These are phyloP conservation scores for Hyparrhenia diplandra DNA, from an alignment of 176 grass and related monocot genomes.

Conservation along the genomic window DNA sequence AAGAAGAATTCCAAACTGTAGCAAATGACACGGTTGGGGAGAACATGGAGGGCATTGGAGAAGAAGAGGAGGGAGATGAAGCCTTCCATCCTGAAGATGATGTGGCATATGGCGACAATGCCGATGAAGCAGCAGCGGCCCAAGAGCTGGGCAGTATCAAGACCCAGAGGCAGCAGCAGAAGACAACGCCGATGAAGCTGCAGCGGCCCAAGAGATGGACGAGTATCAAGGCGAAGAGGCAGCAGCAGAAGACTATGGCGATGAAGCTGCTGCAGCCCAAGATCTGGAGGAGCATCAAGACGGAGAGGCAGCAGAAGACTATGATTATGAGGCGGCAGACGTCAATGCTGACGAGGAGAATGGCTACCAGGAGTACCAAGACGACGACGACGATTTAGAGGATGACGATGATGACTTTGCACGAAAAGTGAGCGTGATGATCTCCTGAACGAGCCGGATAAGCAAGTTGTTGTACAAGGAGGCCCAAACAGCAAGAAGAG, in stretches of 20 bases:
- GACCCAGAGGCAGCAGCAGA: slow-evolving; percentile 15
- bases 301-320: slow-evolving; percentile 30
- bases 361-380: slow-evolving; percentile 43
- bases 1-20: neutral
- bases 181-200: slow-evolving; percentile 35
- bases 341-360: slow-evolving; percentile 29
- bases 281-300: slow-evolving; percentile 34
- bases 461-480: neutral
- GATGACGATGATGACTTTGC: slow-evolving; percentile 54
- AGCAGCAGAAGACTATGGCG: slow-evolving; percentile 34
- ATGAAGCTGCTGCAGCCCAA: slow-evolving; percentile 13
- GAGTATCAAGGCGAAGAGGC: slow-evolving; percentile 21
- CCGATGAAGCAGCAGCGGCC: neutral
- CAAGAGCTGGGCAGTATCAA: slow-evolving; percentile 31
- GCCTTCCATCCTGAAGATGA: slow-evolving; percentile 34
- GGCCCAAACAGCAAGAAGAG: neutral
- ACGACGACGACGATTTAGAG: slow-evolving; percentile 44
- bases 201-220: slow-evolving; percentile 15
- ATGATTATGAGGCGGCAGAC: slow-evolving; percentile 33
- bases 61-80: slow-evolving; percentile 34
- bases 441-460: slow-evolving; percentile 32
- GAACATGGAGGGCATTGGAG: slow-evolving; percentile 1
- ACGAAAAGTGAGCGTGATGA: slow-evolving; percentile 40
- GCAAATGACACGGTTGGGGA: neutral
- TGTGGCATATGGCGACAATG: slow-evolving; percentile 8